These are phyloP conservation scores for Hibiscus mutabilis DNA, from an alignment of 345 rosid genomes.

Conservation along the genomic window DNA sequence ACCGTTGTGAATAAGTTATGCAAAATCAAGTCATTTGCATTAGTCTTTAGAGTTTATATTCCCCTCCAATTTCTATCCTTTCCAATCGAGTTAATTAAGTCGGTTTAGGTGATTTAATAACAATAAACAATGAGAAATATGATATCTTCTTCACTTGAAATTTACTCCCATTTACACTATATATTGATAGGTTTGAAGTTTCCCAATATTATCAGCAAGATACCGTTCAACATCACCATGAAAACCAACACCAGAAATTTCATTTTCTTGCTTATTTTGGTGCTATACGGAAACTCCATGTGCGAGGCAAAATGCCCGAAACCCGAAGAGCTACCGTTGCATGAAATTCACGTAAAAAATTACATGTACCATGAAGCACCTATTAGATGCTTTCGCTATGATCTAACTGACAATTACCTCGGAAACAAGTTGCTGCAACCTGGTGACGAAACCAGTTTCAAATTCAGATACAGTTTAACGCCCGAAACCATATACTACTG, in stretches of 20 bases:
- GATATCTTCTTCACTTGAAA: background rate
- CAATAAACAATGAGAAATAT: background rate
- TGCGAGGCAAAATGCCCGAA: background rate
- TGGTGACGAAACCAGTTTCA: background rate
- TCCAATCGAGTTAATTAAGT: background rate
- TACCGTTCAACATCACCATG: background rate
- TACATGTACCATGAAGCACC: background rate
- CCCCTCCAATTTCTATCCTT: background rate
- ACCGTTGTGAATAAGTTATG: too few species aligned
- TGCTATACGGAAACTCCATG: background rate
- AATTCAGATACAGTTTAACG: background rate
- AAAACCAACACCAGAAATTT: background rate
- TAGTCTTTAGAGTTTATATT: too few species aligned
- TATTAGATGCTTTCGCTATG: background rate
- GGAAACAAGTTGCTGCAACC: background rate
- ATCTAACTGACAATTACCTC: background rate
- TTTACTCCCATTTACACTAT: background rate
- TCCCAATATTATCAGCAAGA: background rate
- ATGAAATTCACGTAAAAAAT: background rate
- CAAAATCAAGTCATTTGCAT: too few species aligned
- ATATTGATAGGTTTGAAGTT: background rate
- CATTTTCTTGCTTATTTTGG: background rate
- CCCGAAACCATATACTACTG: slow-evolving; percentile 2
- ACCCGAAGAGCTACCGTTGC: background rate
- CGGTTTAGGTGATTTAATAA: background rate